Base-by-base conservation (phyloP, 345 rosid genomes). In the Brassica incana region DNA sequence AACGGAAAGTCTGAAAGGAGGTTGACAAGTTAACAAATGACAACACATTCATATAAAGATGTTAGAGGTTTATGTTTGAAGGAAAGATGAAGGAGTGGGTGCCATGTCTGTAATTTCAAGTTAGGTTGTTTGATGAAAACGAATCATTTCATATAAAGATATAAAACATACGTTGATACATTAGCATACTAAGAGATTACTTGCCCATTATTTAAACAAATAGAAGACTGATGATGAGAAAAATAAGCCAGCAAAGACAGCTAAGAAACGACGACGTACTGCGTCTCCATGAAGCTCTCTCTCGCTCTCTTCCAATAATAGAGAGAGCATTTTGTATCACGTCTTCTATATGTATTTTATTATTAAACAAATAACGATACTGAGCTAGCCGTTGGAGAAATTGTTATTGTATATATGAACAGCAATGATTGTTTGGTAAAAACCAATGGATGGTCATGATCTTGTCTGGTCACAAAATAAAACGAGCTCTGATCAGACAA, bases 21-120 rank as follows among this genome's bases (percentile, higher is more conserved):
- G 61, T 30, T 56, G 43, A 6, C 1, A 80, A 54, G 63, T 56
- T 58, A 56, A 75, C 63, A 18, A 65, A 52, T 48, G 56, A 6
- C 56, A 48, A 48, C 16, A 48, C 16, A 48, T 48, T 48, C 56
- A 14, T 48, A 74, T 62, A 23, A 25, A 69, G 54, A 8, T 10
- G 35, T 11, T 35, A 54, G 71, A 64, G 77, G 69, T 65, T 76
- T 76, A 14, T 54, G 82, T 82, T 66, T 56, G 54, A 82, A 74
- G 81, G 75, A 77, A 81, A 69, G 84, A 73, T 7, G 43, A 63
- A 65, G 74, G 78, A 84, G 90, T 85, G 86, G 89, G 84, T 87
- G 85, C 75, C 90, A 90, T 88, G 90, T 86, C 88, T 83, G 74
- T 76, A 8, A 85, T 78, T 73, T 78, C 71, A 80, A 80, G 80